Evolutionary conservation across 148 eudicot genomes (phyloP), one percentile per base, ranked within the genome.

Genomic region (Suaeda aralocaspica): DNA sequence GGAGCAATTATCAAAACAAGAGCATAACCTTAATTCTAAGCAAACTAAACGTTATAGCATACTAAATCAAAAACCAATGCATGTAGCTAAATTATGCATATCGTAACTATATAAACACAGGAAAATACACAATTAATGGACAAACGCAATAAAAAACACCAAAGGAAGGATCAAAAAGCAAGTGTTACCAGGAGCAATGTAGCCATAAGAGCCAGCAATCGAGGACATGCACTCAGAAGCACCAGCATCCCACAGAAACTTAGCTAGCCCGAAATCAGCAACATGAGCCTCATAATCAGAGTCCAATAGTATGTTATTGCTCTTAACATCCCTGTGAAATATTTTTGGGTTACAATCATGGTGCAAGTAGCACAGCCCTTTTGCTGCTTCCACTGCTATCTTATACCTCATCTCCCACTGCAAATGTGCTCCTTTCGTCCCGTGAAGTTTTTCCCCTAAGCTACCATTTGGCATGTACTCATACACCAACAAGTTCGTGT

Each of bases 401-500:
- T 82, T 83, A 50, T 87, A 89, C 90, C 99, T 83, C 65, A 86
- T 80, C 45, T 91, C 96, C 97, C 97, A 95, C 50, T 78, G 71
- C 85, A 95, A 74, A 64, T 91, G 71, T 0, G 81, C 87, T 39
- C 99, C 99, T 56, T 95, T 95, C 0, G 86, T 52, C 1, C 97
- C 93, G 57, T 87, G 96, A 33, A 94, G 70, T 71, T 82, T 89
- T 85, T 94, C 99, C 42, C 99, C 99, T 41, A 94, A 71, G 75
- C 99, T 94, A 65, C 99, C 99, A 56, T 87, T 87, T 3, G 88
- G 72, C 97, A 94, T 94, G 79, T 86, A 94, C 82, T 94, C 99
- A 36, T 94, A 94, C 59, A 94, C 59, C 62, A 94, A 60, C 76
- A 95, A 60, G 36, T 89, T 95, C 0, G 88, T 80, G 24, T 95